These are phyloP conservation scores for Daldinia sp. DNA, from an alignment of 2,329 filamentous ascomycete species.

Conservation along the genomic window DNA sequence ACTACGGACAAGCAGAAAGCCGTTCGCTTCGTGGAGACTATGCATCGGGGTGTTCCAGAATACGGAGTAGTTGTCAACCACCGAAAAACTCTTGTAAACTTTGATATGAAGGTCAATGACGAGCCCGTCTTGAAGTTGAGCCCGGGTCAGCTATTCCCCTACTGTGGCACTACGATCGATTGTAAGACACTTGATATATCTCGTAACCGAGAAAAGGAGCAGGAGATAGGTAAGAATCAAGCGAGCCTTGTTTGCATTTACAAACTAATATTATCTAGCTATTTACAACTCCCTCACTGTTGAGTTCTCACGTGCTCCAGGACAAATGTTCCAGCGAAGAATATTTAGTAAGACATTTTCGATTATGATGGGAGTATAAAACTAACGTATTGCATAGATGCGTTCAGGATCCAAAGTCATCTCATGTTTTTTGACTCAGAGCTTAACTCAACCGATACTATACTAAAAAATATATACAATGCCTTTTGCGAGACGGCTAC, in stretches of 20 bases:
- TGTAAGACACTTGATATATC: conserved; percentile 76
- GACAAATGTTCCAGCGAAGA: conserved; percentile 82
- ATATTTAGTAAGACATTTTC: conserved; percentile 65
- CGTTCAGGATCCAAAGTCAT: conserved; percentile 86
- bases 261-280: conserved; percentile 47
- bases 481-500: conserved; percentile 80
- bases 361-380: not conserved
- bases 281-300: conserved; percentile 80
- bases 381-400: conserved; percentile 50
- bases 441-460: conserved; percentile 75
- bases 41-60: conserved; percentile 79
- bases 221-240: conserved; percentile 57
- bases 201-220: conserved; percentile 66
- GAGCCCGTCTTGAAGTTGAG: conserved; percentile 58
- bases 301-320: conserved; percentile 75
- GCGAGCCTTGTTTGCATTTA: conserved; percentile 17
- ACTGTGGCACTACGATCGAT: conserved; percentile 84
- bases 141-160: conserved; percentile 71
- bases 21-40: conserved; percentile 74
- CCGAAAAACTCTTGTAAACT: conserved; percentile 85
- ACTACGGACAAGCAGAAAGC: conserved; percentile 75
- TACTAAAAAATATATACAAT: conserved; percentile 77
- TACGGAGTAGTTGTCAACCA: conserved; percentile 84
- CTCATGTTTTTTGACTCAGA: conserved; percentile 82
- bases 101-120: conserved; percentile 68